Evolutionary conservation across 345 rosid genomes (phyloP).

Genomic region (Citrus trifoliata): DNA sequence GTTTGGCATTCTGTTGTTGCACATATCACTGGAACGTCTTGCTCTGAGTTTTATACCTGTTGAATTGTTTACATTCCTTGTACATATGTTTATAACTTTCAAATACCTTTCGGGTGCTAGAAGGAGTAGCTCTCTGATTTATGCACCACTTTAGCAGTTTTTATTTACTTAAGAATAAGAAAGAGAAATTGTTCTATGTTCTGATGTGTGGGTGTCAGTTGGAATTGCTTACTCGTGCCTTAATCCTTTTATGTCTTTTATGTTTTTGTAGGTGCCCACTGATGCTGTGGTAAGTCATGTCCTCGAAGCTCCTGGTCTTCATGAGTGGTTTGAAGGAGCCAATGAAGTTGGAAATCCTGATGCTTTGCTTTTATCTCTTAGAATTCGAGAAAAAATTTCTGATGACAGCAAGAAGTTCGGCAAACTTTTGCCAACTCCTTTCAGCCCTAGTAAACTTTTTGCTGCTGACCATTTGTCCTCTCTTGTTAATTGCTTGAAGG

Average conservation of each 20-base stretch:
- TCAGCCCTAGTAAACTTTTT: conserved; percentile 63
- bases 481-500: conserved; percentile 80
- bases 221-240: neutral
- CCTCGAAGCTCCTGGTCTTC: conserved; percentile 64
- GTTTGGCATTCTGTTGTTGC: neutral
- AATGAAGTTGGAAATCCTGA: conserved; percentile 79
- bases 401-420: conserved; percentile 42
- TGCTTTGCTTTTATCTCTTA: conserved; percentile 87
- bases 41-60: neutral
- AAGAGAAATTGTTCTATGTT: neutral
- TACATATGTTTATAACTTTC: neutral
- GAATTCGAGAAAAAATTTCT: conserved; percentile 52
- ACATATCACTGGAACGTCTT: neutral
- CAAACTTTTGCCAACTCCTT: conserved; percentile 78
- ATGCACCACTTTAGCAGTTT: neutral
- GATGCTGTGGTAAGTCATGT: conserved; percentile 65
- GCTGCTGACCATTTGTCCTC: conserved; percentile 64
- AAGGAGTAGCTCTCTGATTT: neutral
- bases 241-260: neutral
- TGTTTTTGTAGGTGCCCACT: conserved; percentile 53
- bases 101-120: neutral
- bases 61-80: neutral
- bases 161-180: neutral
- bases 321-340: conserved; percentile 76
- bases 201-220: neutral